These are phyloP conservation scores for Colletotrichum simmondsii DNA, from an alignment of 2,329 filamentous ascomycete species.

Conservation along the genomic window DNA sequence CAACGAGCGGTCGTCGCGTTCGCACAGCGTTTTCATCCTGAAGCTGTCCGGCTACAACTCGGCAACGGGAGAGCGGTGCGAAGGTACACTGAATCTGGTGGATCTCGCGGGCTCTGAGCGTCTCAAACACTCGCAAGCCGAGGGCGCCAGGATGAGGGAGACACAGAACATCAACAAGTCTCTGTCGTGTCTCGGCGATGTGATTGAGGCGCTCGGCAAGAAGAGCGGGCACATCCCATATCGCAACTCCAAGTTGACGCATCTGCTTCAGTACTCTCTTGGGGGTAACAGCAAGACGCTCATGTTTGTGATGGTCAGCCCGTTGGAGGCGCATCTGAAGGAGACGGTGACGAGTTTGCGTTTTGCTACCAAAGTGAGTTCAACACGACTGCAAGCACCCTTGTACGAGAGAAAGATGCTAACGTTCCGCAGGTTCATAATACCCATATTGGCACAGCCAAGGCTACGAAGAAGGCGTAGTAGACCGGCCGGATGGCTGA, in stretches of 20 bases:
- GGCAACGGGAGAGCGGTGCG: slow-evolving; percentile 84
- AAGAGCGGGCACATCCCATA: slow-evolving; percentile 91
- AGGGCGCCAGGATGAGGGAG: slow-evolving; percentile 89
- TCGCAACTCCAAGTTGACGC: slow-evolving; percentile 95
- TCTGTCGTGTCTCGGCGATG: slow-evolving; percentile 90
- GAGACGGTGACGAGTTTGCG: slow-evolving; percentile 95
- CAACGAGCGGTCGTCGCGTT: slow-evolving; percentile 93
- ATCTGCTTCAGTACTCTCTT: slow-evolving; percentile 92
- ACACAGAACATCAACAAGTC: slow-evolving; percentile 98
- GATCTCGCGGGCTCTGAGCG: slow-evolving; percentile 95
- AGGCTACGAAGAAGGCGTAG: slow-evolving; percentile 71
- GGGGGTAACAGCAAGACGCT: slow-evolving; percentile 97
- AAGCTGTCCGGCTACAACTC: slow-evolving; percentile 78
- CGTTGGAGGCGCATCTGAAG: slow-evolving; percentile 87
- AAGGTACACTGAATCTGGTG: slow-evolving; percentile 94
- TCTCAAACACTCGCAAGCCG: slow-evolving; percentile 85
- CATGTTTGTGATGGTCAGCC: slow-evolving; percentile 99
- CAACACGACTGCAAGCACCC: neutral
- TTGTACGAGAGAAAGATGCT: neutral
- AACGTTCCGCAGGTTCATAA: slow-evolving; percentile 73
- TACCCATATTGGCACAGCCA: slow-evolving; percentile 91
- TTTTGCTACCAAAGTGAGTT: slow-evolving; percentile 89
- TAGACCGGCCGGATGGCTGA: slow-evolving; percentile 8
- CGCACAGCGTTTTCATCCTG: slow-evolving; percentile 95
- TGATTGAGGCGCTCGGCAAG: slow-evolving; percentile 91